A percentile compares a stretch with the other conserved stretches of the same genome.
Evolutionary conservation across 805 yeast genomes (phyloP).

Genomic region (Starmerella tilneyi): DNA sequence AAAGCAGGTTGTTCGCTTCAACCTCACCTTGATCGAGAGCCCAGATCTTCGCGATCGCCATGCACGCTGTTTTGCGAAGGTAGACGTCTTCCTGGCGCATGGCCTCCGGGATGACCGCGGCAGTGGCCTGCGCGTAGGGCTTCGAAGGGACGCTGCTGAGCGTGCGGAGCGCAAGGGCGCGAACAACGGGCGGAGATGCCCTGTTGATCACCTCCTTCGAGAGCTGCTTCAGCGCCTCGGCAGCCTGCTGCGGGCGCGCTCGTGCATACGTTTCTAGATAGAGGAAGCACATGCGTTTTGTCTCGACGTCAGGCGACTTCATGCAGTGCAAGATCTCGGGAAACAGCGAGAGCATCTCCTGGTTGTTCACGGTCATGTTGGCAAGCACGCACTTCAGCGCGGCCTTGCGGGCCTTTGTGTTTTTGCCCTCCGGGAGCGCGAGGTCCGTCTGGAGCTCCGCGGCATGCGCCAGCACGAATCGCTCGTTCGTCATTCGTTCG

Average conservation of each 20-base stretch:
- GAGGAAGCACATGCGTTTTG: constrained; percentile 60
- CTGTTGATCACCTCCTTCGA: constrained; percentile 42
- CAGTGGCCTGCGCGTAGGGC: constrained; percentile 42
- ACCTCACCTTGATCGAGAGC: constrained; percentile 44
- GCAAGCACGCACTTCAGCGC: constrained; percentile 67
- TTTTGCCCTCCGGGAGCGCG: constrained; percentile 31
- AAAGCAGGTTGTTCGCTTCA: constrained; percentile 37
- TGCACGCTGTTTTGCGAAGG: constrained; percentile 61
- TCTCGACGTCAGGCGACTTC: constrained; percentile 48
- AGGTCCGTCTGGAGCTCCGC: constrained; percentile 33
- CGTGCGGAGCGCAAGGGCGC: constrained; percentile 56
- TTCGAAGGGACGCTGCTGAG: constrained; percentile 48
- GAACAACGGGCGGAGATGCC: constrained; percentile 37
- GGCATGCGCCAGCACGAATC: constrained; percentile 26
- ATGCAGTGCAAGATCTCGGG: constrained; percentile 52
- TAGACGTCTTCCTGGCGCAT: constrained; percentile 44
- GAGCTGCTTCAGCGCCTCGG: constrained; percentile 47
- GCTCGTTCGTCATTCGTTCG: constrained; percentile 10
- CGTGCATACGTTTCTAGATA: constrained; percentile 53
- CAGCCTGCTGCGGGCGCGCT: constrained; percentile 46
- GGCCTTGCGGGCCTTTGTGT: constrained; percentile 33
- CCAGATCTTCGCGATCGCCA: constrained; percentile 56
- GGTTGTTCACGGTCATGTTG: constrained; percentile 71
- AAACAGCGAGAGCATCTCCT: constrained; percentile 58
- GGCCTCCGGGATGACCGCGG: constrained; percentile 32